phyloP scores from a whole-genome alignment of 2,329 filamentous ascomycete genomes.

The Fusarium armeniacum region DNA sequence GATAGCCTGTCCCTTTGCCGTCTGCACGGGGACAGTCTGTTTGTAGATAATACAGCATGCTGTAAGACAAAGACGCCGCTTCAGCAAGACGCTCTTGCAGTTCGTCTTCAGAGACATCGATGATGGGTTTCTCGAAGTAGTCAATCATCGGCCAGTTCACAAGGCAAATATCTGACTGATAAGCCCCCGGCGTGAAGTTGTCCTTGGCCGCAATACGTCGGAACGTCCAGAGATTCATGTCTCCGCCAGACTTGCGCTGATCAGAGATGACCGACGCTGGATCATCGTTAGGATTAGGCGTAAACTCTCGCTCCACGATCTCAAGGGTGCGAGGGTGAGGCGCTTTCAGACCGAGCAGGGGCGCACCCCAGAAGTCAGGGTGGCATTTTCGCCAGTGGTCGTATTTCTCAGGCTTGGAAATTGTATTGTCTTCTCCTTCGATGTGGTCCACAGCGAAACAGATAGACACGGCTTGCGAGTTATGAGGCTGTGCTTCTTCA shows the following conservation, averaged over 20 bases:
- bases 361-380: constrained; percentile 50
- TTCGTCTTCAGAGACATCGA: constrained; percentile 44
- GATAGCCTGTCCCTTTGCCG: constrained; percentile 44
- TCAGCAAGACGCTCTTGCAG: constrained; percentile 31
- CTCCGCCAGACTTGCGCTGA: constrained; percentile 47
- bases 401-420: constrained; percentile 42
- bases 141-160: constrained; percentile 53
- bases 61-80: constrained; percentile 47
- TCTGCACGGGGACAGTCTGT: constrained; percentile 49
- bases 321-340: constrained; percentile 49
- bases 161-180: constrained; percentile 48
- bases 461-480: constrained; percentile 50
- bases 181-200: constrained; percentile 45
- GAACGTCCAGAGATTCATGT: constrained; percentile 52
- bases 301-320: constrained; percentile 50
- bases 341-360: constrained; percentile 44
- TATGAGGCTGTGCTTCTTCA: constrained; percentile 46
- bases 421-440: constrained; percentile 47
- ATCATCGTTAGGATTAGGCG: constrained; percentile 48
- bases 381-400: constrained; percentile 47
- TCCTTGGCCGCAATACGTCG: constrained; percentile 46
- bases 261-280: constrained; percentile 45
- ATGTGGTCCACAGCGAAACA: constrained; percentile 51
- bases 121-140: constrained; percentile 51
- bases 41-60: constrained; percentile 50